Conservation (phyloP, 2,329 filamentous ascomycete genomes). For the Whalleya microplaca region DNA sequence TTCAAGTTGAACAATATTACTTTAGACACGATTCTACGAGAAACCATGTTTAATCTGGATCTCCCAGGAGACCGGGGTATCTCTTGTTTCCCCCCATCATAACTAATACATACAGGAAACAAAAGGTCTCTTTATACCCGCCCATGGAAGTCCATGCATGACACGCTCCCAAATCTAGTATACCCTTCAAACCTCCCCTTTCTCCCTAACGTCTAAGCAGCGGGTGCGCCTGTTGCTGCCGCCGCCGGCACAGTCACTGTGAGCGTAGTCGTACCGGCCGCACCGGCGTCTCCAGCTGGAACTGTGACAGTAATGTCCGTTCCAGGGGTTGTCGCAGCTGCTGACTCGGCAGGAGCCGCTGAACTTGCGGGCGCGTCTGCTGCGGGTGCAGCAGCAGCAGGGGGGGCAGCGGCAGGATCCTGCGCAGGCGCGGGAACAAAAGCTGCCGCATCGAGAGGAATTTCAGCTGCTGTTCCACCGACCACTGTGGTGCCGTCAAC, state of each 20-base stretch:
- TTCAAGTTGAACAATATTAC: too few relatives aligned
- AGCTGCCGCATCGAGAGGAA: conserved; percentile 35
- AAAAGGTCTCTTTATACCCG: background rate
- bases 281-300: conserved; percentile 2
- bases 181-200: background rate
- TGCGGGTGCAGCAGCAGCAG: conserved; percentile 7
- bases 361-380: conserved; percentile 6
- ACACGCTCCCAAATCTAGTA: background rate
- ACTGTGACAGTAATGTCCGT: conserved; percentile 7
- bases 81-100: background rate
- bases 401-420: conserved; percentile 13
- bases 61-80: background rate
- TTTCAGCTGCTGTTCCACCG: conserved; percentile 35
- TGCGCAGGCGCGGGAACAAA: conserved; percentile 32
- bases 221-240: conserved; percentile 3
- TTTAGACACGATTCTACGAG: background rate
- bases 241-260: conserved; percentile 16
- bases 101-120: conserved; percentile 4
- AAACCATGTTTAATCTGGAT: background rate
- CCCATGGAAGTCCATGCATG: background rate
- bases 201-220: background rate
- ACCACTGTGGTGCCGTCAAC: conserved; percentile 34
- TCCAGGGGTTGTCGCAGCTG: background rate
- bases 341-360: background rate
- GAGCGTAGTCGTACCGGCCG: conserved; percentile 13